Base-by-base conservation (phyloP, 2,329 filamentous ascomycete species). In the Colletotrichum australisinense region DNA sequence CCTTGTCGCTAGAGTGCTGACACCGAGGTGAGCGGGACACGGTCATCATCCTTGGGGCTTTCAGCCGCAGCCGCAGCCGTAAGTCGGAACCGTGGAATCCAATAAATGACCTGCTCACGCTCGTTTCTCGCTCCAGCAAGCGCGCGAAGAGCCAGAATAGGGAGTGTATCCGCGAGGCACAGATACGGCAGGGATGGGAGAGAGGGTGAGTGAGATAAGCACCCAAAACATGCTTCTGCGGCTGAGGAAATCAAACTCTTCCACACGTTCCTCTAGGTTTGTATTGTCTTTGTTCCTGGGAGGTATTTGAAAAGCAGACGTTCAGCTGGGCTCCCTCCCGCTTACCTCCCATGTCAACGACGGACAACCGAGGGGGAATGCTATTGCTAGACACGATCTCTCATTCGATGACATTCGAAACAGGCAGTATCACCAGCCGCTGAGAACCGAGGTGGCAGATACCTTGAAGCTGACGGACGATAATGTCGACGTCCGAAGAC, bases 1-100 rank as follows among this genome's bases (percentile, higher is more conserved):
- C 9, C 49, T 62, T 38, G 65, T 62, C 35, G 65, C 58, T 12
- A 53, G 35, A 63, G 65, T 58, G 65, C 69, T 69, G 52, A 72
- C 69, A 69, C 69, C 65, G 69, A 72, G 69, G 69, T 62, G 57
- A 71, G 32, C 58, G 22, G 53, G 26, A 16, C 32, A n/a, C 19
- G 8, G 19, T 49, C 42, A 42, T 19, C 38, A 19, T 49, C 42
- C 42, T 49, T 49, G 42, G 42, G 16, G 8, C 8, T 49, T 46
- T 49, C 42, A n/a, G 42, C 42, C 42, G 42, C 19, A 49, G 42
- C 19, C 19, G 42, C 42, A n/a, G 42, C 19, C 19, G 42, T n/a
- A 4, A 19, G n/a, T 49, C 42, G 42, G 42, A 49, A 11, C 16
- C 19, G 6, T n/a, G 16, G 16, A n/a, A 9, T n/a, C 19, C 16